Percentiles rank a stretch among this genome's conserved stretches.
phyloP scores from a whole-genome alignment of 2,329 filamentous ascomycete genomes.

The Colletotrichum horii region DNA sequence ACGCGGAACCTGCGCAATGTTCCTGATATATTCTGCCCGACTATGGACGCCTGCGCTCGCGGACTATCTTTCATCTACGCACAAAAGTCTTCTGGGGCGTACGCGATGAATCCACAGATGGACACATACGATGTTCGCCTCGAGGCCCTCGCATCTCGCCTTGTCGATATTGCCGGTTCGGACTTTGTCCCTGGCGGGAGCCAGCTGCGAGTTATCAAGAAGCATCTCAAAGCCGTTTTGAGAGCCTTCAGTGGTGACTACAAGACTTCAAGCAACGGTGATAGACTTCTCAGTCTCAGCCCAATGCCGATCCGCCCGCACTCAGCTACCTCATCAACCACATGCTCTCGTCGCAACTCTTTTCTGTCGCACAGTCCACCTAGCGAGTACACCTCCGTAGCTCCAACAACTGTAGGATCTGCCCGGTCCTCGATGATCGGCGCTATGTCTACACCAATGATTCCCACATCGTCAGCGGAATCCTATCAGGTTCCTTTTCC shows the following conservation, averaged over 20 bases:
- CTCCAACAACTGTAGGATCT: slow-evolving; percentile 16
- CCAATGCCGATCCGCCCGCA: neutral
- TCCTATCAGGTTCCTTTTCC: slow-evolving; percentile 19
- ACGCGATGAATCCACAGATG: neutral
- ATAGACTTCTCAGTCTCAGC: neutral
- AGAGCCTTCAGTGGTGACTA: neutral
- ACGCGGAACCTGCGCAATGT: neutral
- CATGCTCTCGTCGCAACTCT: neutral
- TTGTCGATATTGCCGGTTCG: neutral
- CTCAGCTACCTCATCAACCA: neutral
- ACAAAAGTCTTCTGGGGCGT: neutral
- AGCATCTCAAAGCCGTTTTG: neutral
- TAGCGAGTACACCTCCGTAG: slow-evolving; percentile 7
- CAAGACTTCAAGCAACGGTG: neutral
- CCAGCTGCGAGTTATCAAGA: neutral
- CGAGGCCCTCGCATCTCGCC: neutral
- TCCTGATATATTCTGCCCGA: neutral
- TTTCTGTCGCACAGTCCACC: neutral
- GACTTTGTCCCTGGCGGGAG: neutral
- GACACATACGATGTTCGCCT: neutral
- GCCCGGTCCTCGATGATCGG: slow-evolving; percentile 14
- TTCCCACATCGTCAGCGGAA: neutral
- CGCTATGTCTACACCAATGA: slow-evolving; percentile 19
- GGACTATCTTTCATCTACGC: neutral
- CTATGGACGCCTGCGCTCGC: neutral